A percentile compares a stretch with the other conserved stretches of the same genome.
These are phyloP conservation scores for Plasmodium fragile DNA, from an alignment of 169 alveolate genomes.

Conservation along the genomic window DNA sequence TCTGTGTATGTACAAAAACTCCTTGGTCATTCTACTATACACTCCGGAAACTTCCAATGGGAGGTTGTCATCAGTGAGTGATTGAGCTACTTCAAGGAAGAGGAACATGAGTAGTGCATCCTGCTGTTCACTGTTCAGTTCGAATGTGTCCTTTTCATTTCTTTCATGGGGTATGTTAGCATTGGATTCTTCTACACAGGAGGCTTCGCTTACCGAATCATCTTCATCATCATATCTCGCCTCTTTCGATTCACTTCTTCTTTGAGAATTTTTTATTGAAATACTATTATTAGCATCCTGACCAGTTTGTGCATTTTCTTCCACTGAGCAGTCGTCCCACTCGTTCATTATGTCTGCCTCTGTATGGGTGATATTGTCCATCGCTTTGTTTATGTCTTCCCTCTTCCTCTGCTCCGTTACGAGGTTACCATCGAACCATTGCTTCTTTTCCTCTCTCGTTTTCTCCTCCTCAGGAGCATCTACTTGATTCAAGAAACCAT, in stretches of 20 bases:
- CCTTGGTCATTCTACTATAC: constrained; percentile 76
- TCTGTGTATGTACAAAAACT: constrained; percentile 40
- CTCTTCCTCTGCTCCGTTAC: background rate
- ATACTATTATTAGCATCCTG: background rate
- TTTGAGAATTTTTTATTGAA: background rate
- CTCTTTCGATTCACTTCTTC: background rate
- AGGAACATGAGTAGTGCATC: constrained; percentile 57
- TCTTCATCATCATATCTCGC: background rate
- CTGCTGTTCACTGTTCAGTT: constrained; percentile 47
- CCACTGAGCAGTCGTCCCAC: background rate
- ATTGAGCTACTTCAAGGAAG: constrained; percentile 71
- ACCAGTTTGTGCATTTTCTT: background rate
- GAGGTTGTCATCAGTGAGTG: constrained; percentile 47
- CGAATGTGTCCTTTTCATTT: background rate
- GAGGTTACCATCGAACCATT: background rate
- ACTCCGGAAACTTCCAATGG: constrained; percentile 81
- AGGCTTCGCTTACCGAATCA: background rate
- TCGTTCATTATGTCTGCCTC: background rate
- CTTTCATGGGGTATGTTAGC: background rate
- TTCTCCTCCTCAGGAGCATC: background rate
- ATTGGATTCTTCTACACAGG: background rate
- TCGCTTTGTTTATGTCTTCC: background rate
- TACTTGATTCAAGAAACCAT: background rate
- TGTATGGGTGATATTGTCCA: background rate
- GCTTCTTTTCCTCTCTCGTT: background rate